Evolutionary conservation across 2,329 filamentous ascomycete species (phyloP), one percentile per base, ranked within the genome.

Genomic region (Falciphora oryzae): DNA sequence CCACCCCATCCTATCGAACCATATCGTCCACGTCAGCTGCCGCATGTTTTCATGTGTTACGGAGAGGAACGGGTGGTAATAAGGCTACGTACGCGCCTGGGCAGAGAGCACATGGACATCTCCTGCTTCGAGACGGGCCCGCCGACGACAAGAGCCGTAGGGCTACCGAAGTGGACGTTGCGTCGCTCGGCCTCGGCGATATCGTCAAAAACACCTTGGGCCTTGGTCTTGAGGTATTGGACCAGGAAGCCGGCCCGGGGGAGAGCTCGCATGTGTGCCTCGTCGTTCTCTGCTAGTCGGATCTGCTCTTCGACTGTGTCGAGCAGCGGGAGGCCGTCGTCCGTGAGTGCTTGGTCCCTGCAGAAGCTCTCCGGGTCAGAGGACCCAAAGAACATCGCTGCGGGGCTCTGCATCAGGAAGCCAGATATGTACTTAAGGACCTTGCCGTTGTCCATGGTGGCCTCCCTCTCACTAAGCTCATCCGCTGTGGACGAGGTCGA

Each of bases 371-470:
- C 82, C 32, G 78, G 72, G 56, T 76, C 73, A 10, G 83, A 75
- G 5, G 81, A 80, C 64, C 77, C 76, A 62, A 91, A 84, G 70
- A 86, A 92, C 11, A 83, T 74, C 28, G 81, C 80, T 4, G 96
- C 77, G 6, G 87, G 87, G 69, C 89, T 93, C 44, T 81, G 80
- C 1, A 81, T 83, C 68, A 96, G 80, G 50, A 89, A 88, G 32
- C 85, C 84, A 68, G 89, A 84, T 53, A 98, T 90, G 72, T 97
- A 97, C 0, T 85, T 83, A 11, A 97, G 75, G 1, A 96, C 86
- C 65, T 88, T 88, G 22, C 81, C 80, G 62, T 90, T 84, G 68
- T 96, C 91, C 66, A 96, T 85, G 0, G 86, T 85, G 0, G 89
- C 87, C 69, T 95, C 91, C 68, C 90, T 90, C 66, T 94, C 92